Base-by-base conservation (phyloP, 2,329 filamentous ascomycete genomes). In the Delphinella strobiligena region DNA sequence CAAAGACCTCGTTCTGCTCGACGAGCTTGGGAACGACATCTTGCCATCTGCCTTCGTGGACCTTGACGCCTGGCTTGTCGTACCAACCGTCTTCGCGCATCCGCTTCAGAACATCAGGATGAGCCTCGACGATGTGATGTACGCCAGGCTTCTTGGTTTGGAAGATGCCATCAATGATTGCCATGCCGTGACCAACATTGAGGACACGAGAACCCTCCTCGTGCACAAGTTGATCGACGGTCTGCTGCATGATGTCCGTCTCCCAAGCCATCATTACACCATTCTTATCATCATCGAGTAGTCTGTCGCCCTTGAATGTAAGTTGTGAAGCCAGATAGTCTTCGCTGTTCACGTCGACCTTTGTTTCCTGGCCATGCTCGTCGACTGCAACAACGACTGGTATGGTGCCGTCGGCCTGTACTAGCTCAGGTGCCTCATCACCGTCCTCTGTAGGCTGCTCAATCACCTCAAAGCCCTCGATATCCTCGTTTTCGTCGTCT, bases 181-280 rank as follows among this genome's bases (percentile, higher is more conserved):
- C 66, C 66, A 70, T 69, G 8, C 67, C 67, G 45, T 67, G 64
- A 1, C 67, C 67, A 7, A 71, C 61, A 40, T 71, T 70, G 46
- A 71, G 56, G 3, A 68, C 63, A 4, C 65, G 56, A 5, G 68
- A 56, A 4, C 60, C 61, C 19, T 56, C 44, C 24, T 51, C 49
- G 7, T 58, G 56, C 5, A 60, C 50, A 12, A 70, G 51, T 11
- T 62, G 51, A 40, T 67, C 61, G 10, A 65, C 65, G 17, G 63
- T 64, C 12, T 54, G 55, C 31, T 57, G 55, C 67, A 71, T 71
- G 37, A 71, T 61, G 3, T 62, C 60, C 0, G 62, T 63, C 47
- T 71, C 68, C 67, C 67, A 71, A 44, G 64, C 59, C 67, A 71
- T 69, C 67, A 71, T 71, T 19, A 71, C 66, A 11, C 64, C 68